phyloP scores from a whole-genome alignment of 2,329 filamentous ascomycete genomes.

The Huntiella savannae region DNA sequence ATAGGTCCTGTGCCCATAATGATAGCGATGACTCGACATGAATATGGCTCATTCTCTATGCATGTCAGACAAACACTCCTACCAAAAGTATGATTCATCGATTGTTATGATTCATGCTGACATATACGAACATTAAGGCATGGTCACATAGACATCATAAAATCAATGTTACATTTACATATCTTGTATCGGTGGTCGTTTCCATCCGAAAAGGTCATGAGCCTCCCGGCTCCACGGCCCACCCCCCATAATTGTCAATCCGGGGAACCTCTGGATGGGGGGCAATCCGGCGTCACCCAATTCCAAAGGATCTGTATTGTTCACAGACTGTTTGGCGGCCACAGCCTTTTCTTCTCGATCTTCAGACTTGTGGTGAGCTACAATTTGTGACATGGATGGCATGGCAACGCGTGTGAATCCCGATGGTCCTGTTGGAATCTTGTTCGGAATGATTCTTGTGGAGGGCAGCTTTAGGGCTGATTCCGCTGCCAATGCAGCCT shows the following conservation, averaged over 20 bases:
- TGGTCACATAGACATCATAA: neutral
- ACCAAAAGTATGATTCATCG: no score
- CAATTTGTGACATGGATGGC: conserved; percentile 1
- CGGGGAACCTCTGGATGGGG: conserved; percentile 6
- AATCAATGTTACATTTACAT: no score
- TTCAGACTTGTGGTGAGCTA: neutral
- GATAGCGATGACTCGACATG: no score
- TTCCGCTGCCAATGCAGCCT: no score
- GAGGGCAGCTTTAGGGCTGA: no score
- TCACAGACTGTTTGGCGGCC: no score
- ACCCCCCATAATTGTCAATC: conserved; percentile 8
- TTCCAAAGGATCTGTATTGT: neutral
- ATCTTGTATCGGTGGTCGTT: conserved; percentile 2
- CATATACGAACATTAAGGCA: neutral
- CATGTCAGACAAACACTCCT: no score
- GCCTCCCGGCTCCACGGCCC: conserved; percentile 20
- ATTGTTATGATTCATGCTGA: neutral
- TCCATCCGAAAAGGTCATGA: conserved; percentile 18
- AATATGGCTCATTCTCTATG: neutral
- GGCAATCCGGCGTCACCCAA: neutral
- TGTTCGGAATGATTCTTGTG: no score
- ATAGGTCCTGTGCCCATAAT: no score
- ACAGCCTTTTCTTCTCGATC: no score
- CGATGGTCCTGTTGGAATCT: no score
- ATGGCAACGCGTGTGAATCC: neutral